Percentiles rank a stretch among this genome's conserved stretches.
These are phyloP conservation scores for Iberis amara DNA, from an alignment of 441 rosid species.

Conservation along the genomic window DNA sequence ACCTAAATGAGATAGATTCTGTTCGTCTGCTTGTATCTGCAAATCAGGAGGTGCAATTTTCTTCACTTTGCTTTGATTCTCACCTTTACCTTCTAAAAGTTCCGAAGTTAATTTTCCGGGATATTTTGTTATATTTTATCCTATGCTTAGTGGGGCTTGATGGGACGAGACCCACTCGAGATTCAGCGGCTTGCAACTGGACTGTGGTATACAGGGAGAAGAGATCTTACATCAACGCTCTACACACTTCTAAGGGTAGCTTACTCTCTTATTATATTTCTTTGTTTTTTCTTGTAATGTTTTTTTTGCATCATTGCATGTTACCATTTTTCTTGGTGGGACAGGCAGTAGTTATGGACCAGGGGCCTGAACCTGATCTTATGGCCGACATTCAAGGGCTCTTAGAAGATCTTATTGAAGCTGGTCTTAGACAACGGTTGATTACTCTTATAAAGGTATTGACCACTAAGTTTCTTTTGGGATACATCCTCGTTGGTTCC, in stretches of 20 bases:
- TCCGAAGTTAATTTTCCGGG: slow-evolving; percentile 1
- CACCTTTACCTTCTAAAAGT: slow-evolving; percentile 18
- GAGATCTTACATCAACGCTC: slow-evolving; percentile 74
- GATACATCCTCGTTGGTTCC: slow-evolving; percentile 11
- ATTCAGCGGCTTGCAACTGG: slow-evolving; percentile 87
- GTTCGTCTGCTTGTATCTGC: slow-evolving; percentile 79
- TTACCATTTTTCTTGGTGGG: slow-evolving; percentile 29
- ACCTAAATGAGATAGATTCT: slow-evolving; percentile 83
- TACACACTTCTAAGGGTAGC: slow-evolving; percentile 72
- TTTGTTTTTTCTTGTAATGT: slow-evolving; percentile 6
- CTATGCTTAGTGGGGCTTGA: slow-evolving; percentile 61
- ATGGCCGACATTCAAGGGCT: slow-evolving; percentile 68
- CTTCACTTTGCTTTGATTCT: slow-evolving; percentile 26
- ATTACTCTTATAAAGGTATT: slow-evolving; percentile 76
- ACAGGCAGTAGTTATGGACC: slow-evolving; percentile 92
- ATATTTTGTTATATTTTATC: slow-evolving; percentile 16
- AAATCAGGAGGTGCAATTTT: slow-evolving; percentile 69
- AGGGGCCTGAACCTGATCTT: slow-evolving; percentile 67
- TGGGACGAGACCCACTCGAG: slow-evolving; percentile 78
- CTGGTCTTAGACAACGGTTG: slow-evolving; percentile 75
- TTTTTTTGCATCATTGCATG: slow-evolving; percentile 7
- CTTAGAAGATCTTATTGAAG: slow-evolving; percentile 64
- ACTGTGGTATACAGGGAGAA: slow-evolving; percentile 90
- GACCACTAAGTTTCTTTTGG: not conserved
- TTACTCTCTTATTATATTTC: slow-evolving; percentile 18